Evolutionary conservation across 2,329 filamentous ascomycete genomes (phyloP).

Genomic region (Sporothrix variecibatus): DNA sequence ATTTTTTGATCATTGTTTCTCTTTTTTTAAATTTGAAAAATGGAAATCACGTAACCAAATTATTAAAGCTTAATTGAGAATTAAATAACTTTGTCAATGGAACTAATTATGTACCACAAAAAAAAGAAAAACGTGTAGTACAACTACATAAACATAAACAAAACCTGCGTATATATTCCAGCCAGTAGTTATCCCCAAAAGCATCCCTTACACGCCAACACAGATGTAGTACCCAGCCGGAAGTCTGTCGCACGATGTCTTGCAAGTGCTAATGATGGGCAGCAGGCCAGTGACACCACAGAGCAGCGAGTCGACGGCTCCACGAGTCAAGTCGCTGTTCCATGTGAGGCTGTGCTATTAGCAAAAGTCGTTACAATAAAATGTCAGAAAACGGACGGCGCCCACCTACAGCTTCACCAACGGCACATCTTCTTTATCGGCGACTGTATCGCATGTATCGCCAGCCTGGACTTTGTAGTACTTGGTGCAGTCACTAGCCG

Average conservation of each 20-base stretch:
- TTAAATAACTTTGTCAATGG: no score
- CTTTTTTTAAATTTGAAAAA: no score
- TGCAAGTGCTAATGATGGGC: background rate
- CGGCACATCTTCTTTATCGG: background rate
- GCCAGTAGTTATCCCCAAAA: no score
- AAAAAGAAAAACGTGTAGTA: no score
- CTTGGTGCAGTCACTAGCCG: background rate
- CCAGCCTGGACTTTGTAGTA: conserved; percentile 12
- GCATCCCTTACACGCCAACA: background rate
- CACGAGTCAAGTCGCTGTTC: conserved; percentile 1
- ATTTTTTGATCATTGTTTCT: no score
- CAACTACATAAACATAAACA: no score
- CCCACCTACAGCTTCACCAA: conserved; percentile 14
- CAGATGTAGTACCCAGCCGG: conserved; percentile 17
- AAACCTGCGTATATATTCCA: no score
- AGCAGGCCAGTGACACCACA: background rate
- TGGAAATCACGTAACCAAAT: no score
- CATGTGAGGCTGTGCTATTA: background rate
- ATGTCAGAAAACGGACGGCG: background rate
- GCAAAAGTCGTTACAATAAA: background rate
- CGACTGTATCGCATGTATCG: conserved; percentile 17
- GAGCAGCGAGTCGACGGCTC: background rate
- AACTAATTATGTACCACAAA: no score
- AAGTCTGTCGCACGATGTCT: background rate
- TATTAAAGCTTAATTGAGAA: no score